Evolutionary conservation across 2,329 filamentous ascomycete genomes (phyloP).

Genomic region (Aureobasidium sp.): DNA sequence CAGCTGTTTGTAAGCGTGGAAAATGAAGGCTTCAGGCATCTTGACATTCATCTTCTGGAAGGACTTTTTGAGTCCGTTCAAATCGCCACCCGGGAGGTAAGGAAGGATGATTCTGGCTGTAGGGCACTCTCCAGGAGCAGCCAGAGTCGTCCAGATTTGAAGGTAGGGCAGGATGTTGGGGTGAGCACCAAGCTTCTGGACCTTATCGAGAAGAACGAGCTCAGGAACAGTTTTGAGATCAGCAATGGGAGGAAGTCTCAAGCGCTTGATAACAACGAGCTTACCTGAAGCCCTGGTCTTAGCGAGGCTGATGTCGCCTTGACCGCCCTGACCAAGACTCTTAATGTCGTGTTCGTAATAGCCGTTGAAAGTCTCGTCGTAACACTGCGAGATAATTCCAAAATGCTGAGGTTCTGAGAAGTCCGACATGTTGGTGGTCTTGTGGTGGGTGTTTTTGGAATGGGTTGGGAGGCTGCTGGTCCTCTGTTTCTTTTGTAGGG

Average conservation of each 20-base stretch:
- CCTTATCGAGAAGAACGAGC: background rate
- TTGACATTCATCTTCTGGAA: background rate
- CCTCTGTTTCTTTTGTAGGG: background rate
- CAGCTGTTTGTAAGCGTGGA: slow-evolving; percentile 64
- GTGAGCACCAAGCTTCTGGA: background rate
- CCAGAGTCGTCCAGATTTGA: background rate
- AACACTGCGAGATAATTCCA: background rate
- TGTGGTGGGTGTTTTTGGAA: background rate
- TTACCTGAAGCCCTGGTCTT: background rate
- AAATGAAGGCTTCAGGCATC: slow-evolving; percentile 4
- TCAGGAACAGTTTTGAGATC: background rate
- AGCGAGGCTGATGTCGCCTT: background rate
- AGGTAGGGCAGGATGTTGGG: background rate
- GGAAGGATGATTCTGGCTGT: slow-evolving; percentile 1
- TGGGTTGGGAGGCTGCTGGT: background rate
- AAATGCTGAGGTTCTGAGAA: background rate
- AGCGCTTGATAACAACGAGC: background rate
- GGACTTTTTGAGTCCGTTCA: background rate
- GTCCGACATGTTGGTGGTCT: background rate
- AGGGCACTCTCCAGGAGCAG: background rate
- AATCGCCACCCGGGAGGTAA: background rate
- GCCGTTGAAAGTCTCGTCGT: background rate
- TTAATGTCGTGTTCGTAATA: background rate
- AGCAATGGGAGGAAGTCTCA: background rate
- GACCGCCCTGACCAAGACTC: background rate